Evolutionary conservation across 495 filamentous ascomycete species (phyloP).

Genomic region (Parachaetomium inaequale): DNA sequence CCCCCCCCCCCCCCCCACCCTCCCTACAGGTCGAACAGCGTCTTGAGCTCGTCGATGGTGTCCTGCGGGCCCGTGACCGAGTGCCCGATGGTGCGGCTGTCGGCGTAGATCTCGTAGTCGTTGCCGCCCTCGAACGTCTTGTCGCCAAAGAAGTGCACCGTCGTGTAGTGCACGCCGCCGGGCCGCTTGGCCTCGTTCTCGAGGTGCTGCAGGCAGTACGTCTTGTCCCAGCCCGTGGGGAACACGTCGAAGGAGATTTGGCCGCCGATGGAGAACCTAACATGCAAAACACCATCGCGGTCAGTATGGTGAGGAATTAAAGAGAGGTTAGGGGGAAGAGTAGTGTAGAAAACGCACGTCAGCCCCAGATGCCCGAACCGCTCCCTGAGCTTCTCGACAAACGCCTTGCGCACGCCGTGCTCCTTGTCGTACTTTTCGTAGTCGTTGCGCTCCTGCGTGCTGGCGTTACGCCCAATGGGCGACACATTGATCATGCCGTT

Average conservation of each 20-base stretch:
- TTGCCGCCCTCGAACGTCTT: constrained; percentile 88
- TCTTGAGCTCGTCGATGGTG: constrained; percentile 69
- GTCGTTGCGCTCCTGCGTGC: constrained; percentile 69
- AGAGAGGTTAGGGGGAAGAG: background rate
- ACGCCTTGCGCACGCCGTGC: constrained; percentile 64
- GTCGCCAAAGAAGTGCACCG: constrained; percentile 97
- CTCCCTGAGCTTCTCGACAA: constrained; percentile 72
- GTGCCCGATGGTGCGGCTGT: constrained; percentile 79
- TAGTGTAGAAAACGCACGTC: constrained; percentile 57
- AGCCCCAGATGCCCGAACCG: constrained; percentile 79
- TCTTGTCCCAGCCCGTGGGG: constrained; percentile 96
- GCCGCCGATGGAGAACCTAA: constrained; percentile 86
- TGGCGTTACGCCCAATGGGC: constrained; percentile 90
- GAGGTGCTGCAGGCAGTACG: constrained; percentile 88
- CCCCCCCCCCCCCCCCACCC: background rate
- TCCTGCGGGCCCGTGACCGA: constrained; percentile 76
- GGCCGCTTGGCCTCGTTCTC: constrained; percentile 70
- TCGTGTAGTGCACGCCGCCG: constrained; percentile 70
- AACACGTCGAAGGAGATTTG: constrained; percentile 99
- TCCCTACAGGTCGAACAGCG: constrained; percentile 62
- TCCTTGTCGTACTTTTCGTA: constrained; percentile 75
- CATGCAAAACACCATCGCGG: no score
- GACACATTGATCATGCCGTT: constrained; percentile 97
- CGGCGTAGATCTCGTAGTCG: constrained; percentile 88
- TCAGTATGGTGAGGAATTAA: no score